Conservation (phyloP, 2,329 filamentous ascomycete species). For the Dactylellina sp. region DNA sequence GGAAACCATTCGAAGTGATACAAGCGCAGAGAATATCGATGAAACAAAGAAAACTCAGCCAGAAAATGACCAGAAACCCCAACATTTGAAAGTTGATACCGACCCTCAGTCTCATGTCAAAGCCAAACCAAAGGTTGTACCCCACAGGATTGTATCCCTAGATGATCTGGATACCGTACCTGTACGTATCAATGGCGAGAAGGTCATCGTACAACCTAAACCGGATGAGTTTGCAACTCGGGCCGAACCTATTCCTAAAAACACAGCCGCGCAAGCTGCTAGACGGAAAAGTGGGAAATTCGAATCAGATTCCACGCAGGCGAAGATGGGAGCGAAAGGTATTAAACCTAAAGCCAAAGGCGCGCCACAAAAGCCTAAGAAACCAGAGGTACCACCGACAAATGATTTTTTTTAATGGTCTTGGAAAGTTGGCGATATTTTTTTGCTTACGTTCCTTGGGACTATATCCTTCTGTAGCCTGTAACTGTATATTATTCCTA, state of each 20-base stretch:
- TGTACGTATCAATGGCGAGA: conserved; percentile 42
- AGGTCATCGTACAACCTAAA: conserved; percentile 3
- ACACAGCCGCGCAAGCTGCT: background rate
- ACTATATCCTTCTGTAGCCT: background rate
- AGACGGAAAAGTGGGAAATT: background rate
- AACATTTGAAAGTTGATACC: no score
- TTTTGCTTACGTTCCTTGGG: conserved; percentile 1
- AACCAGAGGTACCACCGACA: background rate
- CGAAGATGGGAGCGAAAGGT: background rate
- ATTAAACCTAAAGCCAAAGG: background rate
- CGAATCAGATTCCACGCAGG: background rate
- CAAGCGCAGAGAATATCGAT: background rate
- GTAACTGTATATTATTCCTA: conserved; percentile 9
- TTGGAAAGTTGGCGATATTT: background rate
- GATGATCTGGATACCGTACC: conserved; percentile 46
- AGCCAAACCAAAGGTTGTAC: conserved; percentile 22
- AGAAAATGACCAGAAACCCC: background rate
- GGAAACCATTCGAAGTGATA: background rate
- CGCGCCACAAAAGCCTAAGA: background rate
- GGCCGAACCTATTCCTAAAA: background rate
- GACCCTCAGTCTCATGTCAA: no score
- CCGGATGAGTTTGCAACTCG: background rate
- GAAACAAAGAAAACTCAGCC: background rate
- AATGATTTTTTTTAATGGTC: background rate
- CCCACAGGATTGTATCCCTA: conserved; percentile 47